Percentiles rank a stretch among this genome's conserved stretches.
Evolutionary conservation across 2,329 filamentous ascomycete genomes (phyloP).

Genomic region (Orbilia javanica): DNA sequence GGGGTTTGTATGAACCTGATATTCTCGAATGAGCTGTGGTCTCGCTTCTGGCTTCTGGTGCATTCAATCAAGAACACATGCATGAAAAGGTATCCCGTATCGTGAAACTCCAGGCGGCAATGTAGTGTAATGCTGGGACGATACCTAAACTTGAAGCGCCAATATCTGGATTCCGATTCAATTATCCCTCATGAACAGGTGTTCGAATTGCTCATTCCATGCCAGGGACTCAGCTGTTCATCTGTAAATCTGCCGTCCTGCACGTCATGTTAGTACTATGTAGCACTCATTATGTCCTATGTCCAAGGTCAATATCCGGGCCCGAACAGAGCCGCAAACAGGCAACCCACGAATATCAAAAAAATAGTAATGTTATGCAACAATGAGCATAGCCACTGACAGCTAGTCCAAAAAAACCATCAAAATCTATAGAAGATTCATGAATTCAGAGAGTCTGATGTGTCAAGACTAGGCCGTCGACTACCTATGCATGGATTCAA

Average conservation of each 20-base stretch:
- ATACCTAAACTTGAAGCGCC: neutral
- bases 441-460: neutral
- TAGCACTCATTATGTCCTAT: neutral
- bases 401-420: neutral
- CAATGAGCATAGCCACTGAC: neutral
- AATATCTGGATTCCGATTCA: neutral
- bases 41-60: neutral
- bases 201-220: neutral
- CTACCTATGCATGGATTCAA: neutral
- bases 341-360: conserved; percentile 37
- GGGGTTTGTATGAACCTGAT: neutral
- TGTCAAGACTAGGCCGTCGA: neutral
- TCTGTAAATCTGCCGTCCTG: conserved; percentile 18
- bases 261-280: conserved; percentile 1
- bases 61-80: neutral
- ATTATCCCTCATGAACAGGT: conserved; percentile 1
- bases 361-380: conserved; percentile 32
- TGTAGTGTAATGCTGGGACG: neutral
- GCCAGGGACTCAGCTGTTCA: neutral
- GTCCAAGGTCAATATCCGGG: conserved; percentile 22
- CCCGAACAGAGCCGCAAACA: conserved; percentile 58
- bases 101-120: conserved; percentile 15
- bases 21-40: neutral
- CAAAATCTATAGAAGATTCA: no score
- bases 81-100: neutral